A percentile compares a stretch with the other conserved stretches of the same genome.
phyloP scores from a whole-genome alignment of 805 yeast genomes.

The Starmerella lactis-condensi region DNA sequence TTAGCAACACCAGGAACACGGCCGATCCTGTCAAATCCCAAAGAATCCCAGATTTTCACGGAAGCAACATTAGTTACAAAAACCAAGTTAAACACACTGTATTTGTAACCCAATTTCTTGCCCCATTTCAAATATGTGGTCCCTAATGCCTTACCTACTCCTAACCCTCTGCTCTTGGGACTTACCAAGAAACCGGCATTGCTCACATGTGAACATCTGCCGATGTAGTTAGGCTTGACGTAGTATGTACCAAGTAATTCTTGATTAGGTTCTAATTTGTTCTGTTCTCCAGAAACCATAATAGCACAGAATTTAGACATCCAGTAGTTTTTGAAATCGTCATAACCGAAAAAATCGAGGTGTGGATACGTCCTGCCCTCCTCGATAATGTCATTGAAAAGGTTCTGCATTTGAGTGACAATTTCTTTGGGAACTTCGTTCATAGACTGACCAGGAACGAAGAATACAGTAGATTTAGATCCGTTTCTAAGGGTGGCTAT shows the following conservation, averaged over 20 bases:
- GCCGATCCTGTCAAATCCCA: constrained; percentile 72
- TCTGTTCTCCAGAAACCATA: constrained; percentile 30
- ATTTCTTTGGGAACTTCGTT: constrained; percentile 32
- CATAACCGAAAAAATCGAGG: constrained; percentile 21
- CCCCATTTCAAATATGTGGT: constrained; percentile 50
- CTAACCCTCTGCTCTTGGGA: constrained; percentile 38
- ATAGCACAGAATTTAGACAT: constrained; percentile 48
- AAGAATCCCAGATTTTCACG: constrained; percentile 55
- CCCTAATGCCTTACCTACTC: constrained; percentile 57
- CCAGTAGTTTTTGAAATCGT: constrained; percentile 48
- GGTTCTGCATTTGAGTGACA: constrained; percentile 28
- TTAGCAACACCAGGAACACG: constrained; percentile 53
- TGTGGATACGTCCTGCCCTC: constrained; percentile 62
- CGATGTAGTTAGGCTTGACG: constrained; percentile 71
- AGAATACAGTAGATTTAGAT: constrained; percentile 39
- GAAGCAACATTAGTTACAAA: constrained; percentile 68
- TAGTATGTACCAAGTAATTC: constrained; percentile 55
- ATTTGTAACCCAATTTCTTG: constrained; percentile 57
- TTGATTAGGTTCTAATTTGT: constrained; percentile 17
- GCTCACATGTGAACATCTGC: constrained; percentile 71
- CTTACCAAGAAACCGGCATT: constrained; percentile 75
- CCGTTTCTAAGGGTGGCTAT: constrained; percentile 17
- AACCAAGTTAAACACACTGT: constrained; percentile 75
- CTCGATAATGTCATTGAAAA: constrained; percentile 48
- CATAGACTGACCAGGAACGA: constrained; percentile 31